These are phyloP conservation scores for Xylariaceae sp. DNA, from an alignment of 2,329 filamentous ascomycete genomes.

Conservation along the genomic window DNA sequence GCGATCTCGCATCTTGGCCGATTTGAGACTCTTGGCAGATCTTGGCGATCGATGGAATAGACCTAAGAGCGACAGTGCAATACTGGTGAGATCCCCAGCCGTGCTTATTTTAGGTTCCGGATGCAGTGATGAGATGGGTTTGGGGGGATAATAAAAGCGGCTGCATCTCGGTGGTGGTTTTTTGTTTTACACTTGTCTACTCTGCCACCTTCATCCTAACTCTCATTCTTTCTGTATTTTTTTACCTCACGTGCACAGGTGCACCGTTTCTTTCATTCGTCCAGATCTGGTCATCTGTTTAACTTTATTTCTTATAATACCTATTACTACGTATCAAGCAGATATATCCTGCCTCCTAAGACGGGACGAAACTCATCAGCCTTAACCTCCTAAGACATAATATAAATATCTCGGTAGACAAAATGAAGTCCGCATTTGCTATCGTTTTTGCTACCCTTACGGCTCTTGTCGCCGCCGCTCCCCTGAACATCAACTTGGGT, in stretches of 20 bases:
- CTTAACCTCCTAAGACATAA: background rate
- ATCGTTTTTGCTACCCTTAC: slow-evolving; percentile 35
- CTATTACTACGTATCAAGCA: background rate
- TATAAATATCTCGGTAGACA: slow-evolving; percentile 32
- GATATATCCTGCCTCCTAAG: too few relatives aligned
- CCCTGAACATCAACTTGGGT: slow-evolving; percentile 41
- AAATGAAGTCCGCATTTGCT: slow-evolving; percentile 33
- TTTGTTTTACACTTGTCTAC: slow-evolving; percentile 3
- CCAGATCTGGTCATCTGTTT: slow-evolving; percentile 25
- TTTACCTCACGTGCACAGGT: slow-evolving; percentile 30
- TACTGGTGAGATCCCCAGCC: slow-evolving; percentile 7
- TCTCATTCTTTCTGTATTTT: slow-evolving; percentile 12
- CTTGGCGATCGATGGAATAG: slow-evolving; percentile 18
- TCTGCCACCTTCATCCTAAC: slow-evolving; percentile 19
- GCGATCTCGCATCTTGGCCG: slow-evolving; percentile 34
- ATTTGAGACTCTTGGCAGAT: slow-evolving; percentile 29
- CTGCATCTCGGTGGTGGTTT: slow-evolving; percentile 6
- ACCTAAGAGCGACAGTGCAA: slow-evolving; percentile 5
- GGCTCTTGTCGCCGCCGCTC: slow-evolving; percentile 34
- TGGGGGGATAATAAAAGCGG: slow-evolving; percentile 10
- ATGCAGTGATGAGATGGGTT: slow-evolving; percentile 9
- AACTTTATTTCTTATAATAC: slow-evolving; percentile 1
- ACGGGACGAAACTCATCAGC: background rate
- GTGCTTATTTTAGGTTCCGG: slow-evolving; percentile 4
- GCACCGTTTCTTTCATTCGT: slow-evolving; percentile 19